Conservation (phyloP, 2,329 filamentous ascomycete species). For the Colletotrichum lupini region DNA sequence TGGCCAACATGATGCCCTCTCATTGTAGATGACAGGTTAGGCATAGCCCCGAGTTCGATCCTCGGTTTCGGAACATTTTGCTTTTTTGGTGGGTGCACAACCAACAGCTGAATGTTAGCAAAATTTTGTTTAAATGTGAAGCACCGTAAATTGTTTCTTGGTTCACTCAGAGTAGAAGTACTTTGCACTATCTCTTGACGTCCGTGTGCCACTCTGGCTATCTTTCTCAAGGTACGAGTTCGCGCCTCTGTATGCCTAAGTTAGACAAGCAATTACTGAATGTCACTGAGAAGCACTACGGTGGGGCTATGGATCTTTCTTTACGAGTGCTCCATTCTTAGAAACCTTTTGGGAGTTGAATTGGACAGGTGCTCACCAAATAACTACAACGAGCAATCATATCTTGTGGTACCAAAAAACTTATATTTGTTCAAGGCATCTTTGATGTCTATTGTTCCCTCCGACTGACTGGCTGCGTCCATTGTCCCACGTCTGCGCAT, state of each 20-base stretch:
- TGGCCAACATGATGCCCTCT: conserved; percentile 34
- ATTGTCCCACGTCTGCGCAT: background rate
- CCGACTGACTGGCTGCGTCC: background rate
- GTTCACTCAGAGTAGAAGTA: too few relatives aligned
- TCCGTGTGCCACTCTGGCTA: background rate
- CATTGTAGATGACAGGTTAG: background rate
- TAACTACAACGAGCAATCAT: background rate
- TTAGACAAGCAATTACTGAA: background rate
- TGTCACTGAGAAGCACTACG: background rate
- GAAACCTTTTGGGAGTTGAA: background rate
- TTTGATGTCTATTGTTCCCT: too few relatives aligned
- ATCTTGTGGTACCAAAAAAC: too few relatives aligned
- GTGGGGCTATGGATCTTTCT: background rate
- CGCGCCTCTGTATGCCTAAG: too few relatives aligned
- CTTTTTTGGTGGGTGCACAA: background rate
- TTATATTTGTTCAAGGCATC: too few relatives aligned
- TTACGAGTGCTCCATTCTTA: background rate
- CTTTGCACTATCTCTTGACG: too few relatives aligned
- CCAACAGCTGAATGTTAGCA: too few relatives aligned
- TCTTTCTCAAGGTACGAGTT: background rate
- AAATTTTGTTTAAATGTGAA: too few relatives aligned
- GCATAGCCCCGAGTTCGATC: conserved; percentile 36
- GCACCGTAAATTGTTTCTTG: too few relatives aligned
- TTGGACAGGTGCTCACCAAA: background rate
- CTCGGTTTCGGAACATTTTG: conserved; percentile 30